Percentiles rank a stretch among this genome's conserved stretches.
Conservation (phyloP, 495 filamentous ascomycete genomes). For the Hypoxylon cercidicola region DNA sequence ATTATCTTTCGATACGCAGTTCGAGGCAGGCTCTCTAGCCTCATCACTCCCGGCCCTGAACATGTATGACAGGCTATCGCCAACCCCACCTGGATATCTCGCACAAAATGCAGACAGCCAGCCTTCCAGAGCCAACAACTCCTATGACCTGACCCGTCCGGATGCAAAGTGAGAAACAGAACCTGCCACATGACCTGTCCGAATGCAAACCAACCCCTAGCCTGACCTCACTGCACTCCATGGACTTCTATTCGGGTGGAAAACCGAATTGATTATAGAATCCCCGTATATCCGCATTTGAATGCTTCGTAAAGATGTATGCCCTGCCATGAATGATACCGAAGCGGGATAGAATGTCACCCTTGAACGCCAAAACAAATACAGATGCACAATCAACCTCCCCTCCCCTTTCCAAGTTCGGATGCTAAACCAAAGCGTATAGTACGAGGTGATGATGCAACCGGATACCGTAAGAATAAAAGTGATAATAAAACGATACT, state of each 20-base stretch:
- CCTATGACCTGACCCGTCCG: conserved; percentile 11
- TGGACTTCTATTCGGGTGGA: conserved; percentile 9
- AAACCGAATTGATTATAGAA: conserved; percentile 10
- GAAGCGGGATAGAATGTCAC: conserved; percentile 19
- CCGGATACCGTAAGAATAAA: conserved; percentile 22
- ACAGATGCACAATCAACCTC: conserved; percentile 21
- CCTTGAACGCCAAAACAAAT: conserved; percentile 31
- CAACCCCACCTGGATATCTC: conserved; percentile 1
- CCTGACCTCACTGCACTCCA: background rate
- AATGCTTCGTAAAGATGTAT: conserved; percentile 7
- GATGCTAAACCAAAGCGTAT: conserved; percentile 14
- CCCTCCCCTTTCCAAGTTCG: background rate
- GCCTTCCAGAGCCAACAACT: conserved; percentile 18
- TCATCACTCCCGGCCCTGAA: background rate
- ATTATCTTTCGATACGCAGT: background rate
- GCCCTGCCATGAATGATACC: conserved; percentile 14
- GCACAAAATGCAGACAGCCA: background rate
- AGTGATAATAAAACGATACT: conserved; percentile 5
- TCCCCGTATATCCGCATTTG: conserved; percentile 7
- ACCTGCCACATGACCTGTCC: conserved; percentile 15
- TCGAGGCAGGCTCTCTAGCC: conserved; percentile 9
- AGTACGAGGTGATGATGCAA: conserved; percentile 16
- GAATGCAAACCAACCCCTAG: conserved; percentile 21
- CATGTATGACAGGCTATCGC: background rate
- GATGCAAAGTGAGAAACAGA: conserved; percentile 17